Base-by-base conservation (phyloP, 1,139 yeast species). In the Scheffersomyces titani region DNA sequence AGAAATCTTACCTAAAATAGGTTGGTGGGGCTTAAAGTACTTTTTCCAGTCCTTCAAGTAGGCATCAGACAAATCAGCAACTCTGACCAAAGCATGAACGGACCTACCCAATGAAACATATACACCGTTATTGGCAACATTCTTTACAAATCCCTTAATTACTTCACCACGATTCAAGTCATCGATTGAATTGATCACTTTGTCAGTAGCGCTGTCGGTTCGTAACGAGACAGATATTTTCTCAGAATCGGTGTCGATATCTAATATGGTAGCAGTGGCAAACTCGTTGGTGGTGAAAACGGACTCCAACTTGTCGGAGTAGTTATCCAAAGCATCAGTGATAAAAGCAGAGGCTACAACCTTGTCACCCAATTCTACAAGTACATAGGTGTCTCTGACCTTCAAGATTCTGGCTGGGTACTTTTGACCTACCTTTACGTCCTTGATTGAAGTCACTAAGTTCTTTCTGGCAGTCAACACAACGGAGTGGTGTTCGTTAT, bases 1-100 rank as follows among this genome's bases (percentile, higher is more conserved):
- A 20, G 88, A 74, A 56, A 92, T 85, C 70, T 89, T 90, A 63
- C 94, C 97, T 51, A 77, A 70, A n/a, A 93, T 93, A 20, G 83
- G 76, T 73, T 92, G 97, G 69, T 89, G 85, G 44, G 85, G 82
- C 61, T 81, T 81, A 78, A 83, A 91, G 62, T 81, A 83, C 63
- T 86, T 86, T 76, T 90, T 90, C 98, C 98, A 94, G 61, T 94
- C 97, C 65, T 88, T 88, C 67, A 92, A 76, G 67, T 78, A 90
- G 1, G 89, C 80, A 66, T 94, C 98, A 11, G 96, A 90, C 53
- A 93, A 78, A 70, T 93, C 94, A 51, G 89, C 75, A 52, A 92
- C 87, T 68, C 92, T 88, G 44, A 91, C 97, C 67, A 94, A 86
- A 2, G 94, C 98, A 65, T 85, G 85, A 30, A 90, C 79, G 1